Percentiles rank a stretch among this genome's conserved stretches.
Conservation (phyloP, 176 grass and related monocot species). For the Melocanna baccifera region DNA sequence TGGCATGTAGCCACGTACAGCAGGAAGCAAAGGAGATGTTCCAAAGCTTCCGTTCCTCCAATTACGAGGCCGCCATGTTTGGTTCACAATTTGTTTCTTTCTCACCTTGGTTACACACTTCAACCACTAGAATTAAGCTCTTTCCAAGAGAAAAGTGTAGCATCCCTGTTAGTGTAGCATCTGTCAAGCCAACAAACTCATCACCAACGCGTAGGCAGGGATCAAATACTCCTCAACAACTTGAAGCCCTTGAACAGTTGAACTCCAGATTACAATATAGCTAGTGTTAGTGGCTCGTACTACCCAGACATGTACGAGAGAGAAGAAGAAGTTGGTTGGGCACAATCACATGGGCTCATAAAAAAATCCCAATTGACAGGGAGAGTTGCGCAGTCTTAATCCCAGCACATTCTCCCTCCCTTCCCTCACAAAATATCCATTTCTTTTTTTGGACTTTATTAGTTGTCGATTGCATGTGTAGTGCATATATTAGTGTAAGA, state of each 20-base stretch:
- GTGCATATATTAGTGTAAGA: no score
- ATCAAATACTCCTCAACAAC: conserved; percentile 16
- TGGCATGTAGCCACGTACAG: no score
- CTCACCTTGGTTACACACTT: no score
- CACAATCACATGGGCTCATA: conserved; percentile 11
- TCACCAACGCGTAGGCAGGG: background rate
- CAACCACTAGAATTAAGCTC: no score
- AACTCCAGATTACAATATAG: background rate
- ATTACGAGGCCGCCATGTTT: no score
- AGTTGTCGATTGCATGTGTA: background rate
- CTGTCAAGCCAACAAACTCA: background rate
- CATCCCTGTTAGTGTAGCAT: background rate
- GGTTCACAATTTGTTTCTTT: no score
- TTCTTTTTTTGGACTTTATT: background rate
- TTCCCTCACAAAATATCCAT: background rate
- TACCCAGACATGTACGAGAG: background rate
- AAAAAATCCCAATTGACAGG: background rate
- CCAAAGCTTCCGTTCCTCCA: no score
- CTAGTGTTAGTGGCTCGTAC: background rate
- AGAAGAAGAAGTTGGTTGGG: background rate
- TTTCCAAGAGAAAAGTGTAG: no score
- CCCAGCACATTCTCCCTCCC: background rate
- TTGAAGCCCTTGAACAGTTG: background rate
- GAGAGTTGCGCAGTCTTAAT: conserved; percentile 10
- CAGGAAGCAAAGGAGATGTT: no score